A percentile compares a stretch with the other conserved stretches of the same genome.
These are phyloP conservation scores for Xerophyta viscosa DNA, from an alignment of 106 monocot species.

Conservation along the genomic window DNA sequence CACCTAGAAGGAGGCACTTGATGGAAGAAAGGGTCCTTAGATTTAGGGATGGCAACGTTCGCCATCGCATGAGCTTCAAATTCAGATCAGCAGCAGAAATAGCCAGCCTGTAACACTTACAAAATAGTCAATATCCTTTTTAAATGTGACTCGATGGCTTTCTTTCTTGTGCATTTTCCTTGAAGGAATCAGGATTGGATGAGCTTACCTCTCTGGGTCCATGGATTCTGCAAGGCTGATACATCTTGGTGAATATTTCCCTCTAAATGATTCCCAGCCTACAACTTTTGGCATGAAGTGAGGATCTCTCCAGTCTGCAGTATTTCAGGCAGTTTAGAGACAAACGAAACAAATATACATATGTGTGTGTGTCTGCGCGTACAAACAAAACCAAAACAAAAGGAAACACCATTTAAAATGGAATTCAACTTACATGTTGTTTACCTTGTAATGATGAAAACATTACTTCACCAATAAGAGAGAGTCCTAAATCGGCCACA, in stretches of 20 bases:
- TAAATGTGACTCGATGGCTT: not conserved
- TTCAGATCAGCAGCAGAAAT: conserved; percentile 87
- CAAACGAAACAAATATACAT: not conserved
- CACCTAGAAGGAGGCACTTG: conserved; percentile 83
- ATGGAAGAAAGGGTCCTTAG: conserved; percentile 37
- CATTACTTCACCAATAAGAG: conserved; percentile 83
- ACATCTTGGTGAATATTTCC: conserved; percentile 34
- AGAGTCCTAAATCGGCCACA: conserved; percentile 51
- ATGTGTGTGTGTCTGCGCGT: too few relatives aligned
- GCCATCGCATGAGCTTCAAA: conserved; percentile 98
- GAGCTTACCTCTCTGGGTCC: conserved; percentile 68
- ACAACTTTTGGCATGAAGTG: conserved; percentile 58
- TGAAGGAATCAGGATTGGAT: not conserved
- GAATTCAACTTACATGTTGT: too few relatives aligned
- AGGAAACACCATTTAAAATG: too few relatives aligned
- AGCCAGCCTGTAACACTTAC: conserved; percentile 53
- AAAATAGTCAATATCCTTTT: conserved; percentile 1
- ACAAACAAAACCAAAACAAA: too few relatives aligned
- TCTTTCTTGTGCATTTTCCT: not conserved
- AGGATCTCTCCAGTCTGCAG: conserved; percentile 50
- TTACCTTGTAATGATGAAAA: conserved; percentile 59
- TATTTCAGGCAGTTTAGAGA: not conserved
- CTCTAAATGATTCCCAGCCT: conserved; percentile 74
- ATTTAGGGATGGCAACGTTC: conserved; percentile 62
- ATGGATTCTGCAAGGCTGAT: conserved; percentile 81